Percentiles rank a stretch among this genome's conserved stretches.
Evolutionary conservation across 768 basidiomycete species (phyloP).

Genomic region (Gyrodon lividus): DNA sequence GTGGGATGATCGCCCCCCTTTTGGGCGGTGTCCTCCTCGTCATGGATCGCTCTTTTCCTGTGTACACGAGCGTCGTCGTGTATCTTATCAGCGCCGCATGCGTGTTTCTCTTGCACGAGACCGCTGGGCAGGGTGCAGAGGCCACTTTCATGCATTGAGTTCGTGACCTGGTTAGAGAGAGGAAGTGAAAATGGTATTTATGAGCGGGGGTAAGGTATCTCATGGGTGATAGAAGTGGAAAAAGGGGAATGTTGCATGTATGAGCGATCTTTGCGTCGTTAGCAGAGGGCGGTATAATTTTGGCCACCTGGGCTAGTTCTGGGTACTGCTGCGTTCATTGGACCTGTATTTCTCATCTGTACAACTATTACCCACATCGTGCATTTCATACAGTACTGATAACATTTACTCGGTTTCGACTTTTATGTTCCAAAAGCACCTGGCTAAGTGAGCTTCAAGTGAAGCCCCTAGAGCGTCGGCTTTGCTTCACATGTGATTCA

Average conservation of each 20-base stretch:
- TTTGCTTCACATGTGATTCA: too few relatives aligned
- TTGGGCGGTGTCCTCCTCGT: constrained; percentile 71
- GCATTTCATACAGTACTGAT: neutral
- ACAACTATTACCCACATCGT: neutral
- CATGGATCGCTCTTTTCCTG: constrained; percentile 67
- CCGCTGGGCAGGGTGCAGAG: constrained; percentile 38
- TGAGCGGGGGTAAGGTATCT: neutral
- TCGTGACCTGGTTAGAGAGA: neutral
- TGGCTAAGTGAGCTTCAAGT: too few relatives aligned
- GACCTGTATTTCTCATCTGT: neutral
- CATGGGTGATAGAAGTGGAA: neutral
- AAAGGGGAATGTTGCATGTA: neutral
- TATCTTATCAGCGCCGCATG: constrained; percentile 64
- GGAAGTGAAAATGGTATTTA: neutral
- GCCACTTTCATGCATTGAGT: constrained; percentile 20
- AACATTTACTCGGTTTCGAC: neutral
- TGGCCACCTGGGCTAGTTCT: too few relatives aligned
- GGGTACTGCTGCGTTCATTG: neutral
- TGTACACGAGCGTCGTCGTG: constrained; percentile 68
- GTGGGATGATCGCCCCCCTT: constrained; percentile 86
- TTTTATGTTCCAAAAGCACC: too few relatives aligned
- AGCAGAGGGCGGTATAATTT: too few relatives aligned
- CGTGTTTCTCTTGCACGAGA: constrained; percentile 58
- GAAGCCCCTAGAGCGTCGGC: too few relatives aligned
- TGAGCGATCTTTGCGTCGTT: neutral